Evolutionary conservation across 2,329 filamentous ascomycete species (phyloP), one percentile per base, ranked within the genome.

Genomic region (Epichloe sp.): DNA sequence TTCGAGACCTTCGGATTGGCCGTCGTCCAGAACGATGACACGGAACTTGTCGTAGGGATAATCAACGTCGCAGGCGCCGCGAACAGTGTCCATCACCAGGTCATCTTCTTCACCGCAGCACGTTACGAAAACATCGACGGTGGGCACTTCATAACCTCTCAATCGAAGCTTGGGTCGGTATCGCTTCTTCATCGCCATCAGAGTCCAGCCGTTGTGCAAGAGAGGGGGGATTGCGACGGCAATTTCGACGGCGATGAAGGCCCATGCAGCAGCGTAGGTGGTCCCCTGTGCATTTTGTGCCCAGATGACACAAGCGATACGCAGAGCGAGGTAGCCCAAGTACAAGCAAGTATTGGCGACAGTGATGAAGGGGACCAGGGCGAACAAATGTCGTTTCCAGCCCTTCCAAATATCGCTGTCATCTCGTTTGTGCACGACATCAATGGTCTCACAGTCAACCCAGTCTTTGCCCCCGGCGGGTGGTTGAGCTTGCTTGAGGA

Each of bases 201-300:
- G 73, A 2, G 76, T 78, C 75, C 76, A 80, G 38, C 71, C 65
- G 57, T 78, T 77, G 65, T 80, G 77, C 67, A 79, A 79, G 63
- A 3, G 74, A 70, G 5, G 77, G 2, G 23, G 78, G 49, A 79
- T 68, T 5, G 75, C 73, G 7, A 74, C 70, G n/a, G 68, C 65
- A 40, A 78, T 61, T 58, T 80, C 77, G 52, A 79, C 70, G 23
- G 65, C 73, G 50, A 80, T 75, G 56, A 80, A 80, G 6, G 78
- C 59, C 77, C 77, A 80, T 2, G 77, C 77, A 44, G 73, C 70
- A 4, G 68, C 65, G 54, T 73, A 80, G 2, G 65, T 65, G 21
- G 64, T 59, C 3, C 60, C 47, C 4, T 64, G 63, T 1, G 62
- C 62, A 1, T 68, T 63, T 56, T 80, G 76, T 1, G 77, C 76